These are phyloP conservation scores for Selaginella tamariscina DNA, from an alignment of 75 land plant species.

Conservation along the genomic window DNA sequence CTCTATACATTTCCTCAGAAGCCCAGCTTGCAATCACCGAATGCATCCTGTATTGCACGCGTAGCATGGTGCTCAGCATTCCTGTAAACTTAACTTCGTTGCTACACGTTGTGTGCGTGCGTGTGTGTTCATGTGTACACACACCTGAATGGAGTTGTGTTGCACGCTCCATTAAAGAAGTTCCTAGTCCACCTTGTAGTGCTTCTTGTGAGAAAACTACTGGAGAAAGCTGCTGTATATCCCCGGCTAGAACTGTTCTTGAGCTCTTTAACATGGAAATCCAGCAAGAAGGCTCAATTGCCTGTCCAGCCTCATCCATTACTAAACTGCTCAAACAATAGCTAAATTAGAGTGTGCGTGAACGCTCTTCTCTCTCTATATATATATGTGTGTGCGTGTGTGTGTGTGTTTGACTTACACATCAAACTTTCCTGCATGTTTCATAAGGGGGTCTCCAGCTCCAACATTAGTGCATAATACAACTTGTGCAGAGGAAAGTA, in stretches of 20 bases:
- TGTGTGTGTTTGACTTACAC: no score
- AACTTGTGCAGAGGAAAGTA: constrained; percentile 49
- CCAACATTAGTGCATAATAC: constrained; percentile 79
- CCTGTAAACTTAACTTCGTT: no score
- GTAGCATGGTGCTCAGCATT: constrained; percentile 41
- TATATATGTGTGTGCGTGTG: no score
- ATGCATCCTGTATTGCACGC: constrained; percentile 66
- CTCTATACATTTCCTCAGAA: constrained; percentile 77
- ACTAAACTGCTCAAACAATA: no score
- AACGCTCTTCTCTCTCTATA: no score
- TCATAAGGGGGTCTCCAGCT: constrained; percentile 67
- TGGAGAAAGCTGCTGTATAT: constrained; percentile 81
- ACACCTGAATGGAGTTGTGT: constrained; percentile 24
- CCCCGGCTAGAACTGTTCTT: constrained; percentile 76
- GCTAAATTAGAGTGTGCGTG: no score
- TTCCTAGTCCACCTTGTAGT: constrained; percentile 64
- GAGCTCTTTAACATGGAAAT: constrained; percentile 63
- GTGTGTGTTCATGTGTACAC: no score
- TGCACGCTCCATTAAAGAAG: constrained; percentile 70
- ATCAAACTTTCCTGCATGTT: constrained; percentile 52
- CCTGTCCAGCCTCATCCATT: constrained; percentile 91
- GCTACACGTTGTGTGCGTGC: no score
- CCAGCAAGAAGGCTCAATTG: constrained; percentile 83
- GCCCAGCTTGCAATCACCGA: constrained; percentile 89
- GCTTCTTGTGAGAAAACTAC: constrained; percentile 64